Conservation (phyloP, 345 rosid species). For the Limnanthes douglasii region DNA sequence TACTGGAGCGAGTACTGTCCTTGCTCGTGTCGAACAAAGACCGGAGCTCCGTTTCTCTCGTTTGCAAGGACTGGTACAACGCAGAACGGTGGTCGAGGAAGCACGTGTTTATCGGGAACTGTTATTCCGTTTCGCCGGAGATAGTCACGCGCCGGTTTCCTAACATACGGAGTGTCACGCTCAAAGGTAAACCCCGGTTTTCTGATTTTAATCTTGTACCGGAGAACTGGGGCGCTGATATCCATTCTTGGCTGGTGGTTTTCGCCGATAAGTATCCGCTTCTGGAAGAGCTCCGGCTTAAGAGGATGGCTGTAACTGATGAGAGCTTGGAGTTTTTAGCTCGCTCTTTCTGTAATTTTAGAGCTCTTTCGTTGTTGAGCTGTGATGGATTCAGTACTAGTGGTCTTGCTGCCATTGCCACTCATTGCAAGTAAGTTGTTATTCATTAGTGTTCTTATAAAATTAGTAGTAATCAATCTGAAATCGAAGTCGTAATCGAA, state of each 20-base stretch:
- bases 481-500: neutral
- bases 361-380: slow-evolving; percentile 36
- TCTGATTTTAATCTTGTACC: slow-evolving; percentile 63
- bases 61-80: slow-evolving; percentile 51
- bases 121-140: slow-evolving; percentile 56
- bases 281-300: slow-evolving; percentile 46
- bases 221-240: slow-evolving; percentile 53
- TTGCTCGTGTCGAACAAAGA: slow-evolving; percentile 28
- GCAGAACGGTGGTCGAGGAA: slow-evolving; percentile 51
- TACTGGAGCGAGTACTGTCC: slow-evolving; percentile 39
- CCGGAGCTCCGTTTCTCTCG: slow-evolving; percentile 48
- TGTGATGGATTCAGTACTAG: slow-evolving; percentile 58
- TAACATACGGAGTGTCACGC: slow-evolving; percentile 31
- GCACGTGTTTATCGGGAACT: slow-evolving; percentile 53
- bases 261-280: slow-evolving; percentile 35
- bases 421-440: slow-evolving; percentile 39
- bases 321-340: slow-evolving; percentile 47
- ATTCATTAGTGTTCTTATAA: too few species aligned
- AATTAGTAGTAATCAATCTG: neutral
- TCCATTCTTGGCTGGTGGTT: slow-evolving; percentile 38
- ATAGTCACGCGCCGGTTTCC: slow-evolving; percentile 42
- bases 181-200: slow-evolving; percentile 65
- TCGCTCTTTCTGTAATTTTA: slow-evolving; percentile 28
- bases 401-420: slow-evolving; percentile 41
- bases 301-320: slow-evolving; percentile 56